Conservation (phyloP, 1,139 yeast genomes). For the Pichia sp. region DNA sequence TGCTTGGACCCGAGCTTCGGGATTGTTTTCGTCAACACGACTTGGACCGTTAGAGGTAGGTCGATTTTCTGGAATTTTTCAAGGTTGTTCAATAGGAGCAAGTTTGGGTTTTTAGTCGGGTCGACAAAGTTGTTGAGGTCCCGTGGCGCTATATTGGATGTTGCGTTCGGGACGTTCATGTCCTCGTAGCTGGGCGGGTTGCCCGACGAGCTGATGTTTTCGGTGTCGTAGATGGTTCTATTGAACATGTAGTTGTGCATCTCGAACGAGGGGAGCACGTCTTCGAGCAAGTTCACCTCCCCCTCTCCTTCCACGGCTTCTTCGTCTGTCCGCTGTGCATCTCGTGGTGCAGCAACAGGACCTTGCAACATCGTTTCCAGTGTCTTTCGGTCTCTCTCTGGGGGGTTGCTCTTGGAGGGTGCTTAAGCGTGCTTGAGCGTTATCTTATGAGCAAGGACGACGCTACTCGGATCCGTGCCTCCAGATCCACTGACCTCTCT, state of each 20-base stretch:
- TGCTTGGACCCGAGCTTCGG: constrained; percentile 30
- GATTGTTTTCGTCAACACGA: constrained; percentile 35
- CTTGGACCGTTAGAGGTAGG: constrained; percentile 33
- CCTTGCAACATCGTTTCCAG: neutral
- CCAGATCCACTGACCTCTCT: no score
- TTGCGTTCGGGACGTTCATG: constrained; percentile 1
- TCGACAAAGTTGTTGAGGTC: constrained; percentile 16
- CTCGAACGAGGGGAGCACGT: constrained; percentile 59
- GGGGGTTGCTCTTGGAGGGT: no score
- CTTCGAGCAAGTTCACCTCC: constrained; percentile 27
- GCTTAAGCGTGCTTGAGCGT: no score
- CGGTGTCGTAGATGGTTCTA: constrained; percentile 31
- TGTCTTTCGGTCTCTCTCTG: neutral
- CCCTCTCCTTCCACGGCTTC: neutral
- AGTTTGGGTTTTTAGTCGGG: constrained; percentile 28
- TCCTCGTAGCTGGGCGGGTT: constrained; percentile 26
- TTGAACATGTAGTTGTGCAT: constrained; percentile 56
- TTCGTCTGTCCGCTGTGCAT: neutral
- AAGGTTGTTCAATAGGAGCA: constrained; percentile 34
- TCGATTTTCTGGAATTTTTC: constrained; percentile 31
- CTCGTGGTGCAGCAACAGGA: no score
- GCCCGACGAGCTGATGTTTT: constrained; percentile 12
- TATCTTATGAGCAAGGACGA: no score
- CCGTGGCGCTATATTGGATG: neutral
- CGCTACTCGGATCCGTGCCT: no score